phyloP scores from a whole-genome alignment of 1,284 basidiomycete genomes.

The Fomes fomentarius region DNA sequence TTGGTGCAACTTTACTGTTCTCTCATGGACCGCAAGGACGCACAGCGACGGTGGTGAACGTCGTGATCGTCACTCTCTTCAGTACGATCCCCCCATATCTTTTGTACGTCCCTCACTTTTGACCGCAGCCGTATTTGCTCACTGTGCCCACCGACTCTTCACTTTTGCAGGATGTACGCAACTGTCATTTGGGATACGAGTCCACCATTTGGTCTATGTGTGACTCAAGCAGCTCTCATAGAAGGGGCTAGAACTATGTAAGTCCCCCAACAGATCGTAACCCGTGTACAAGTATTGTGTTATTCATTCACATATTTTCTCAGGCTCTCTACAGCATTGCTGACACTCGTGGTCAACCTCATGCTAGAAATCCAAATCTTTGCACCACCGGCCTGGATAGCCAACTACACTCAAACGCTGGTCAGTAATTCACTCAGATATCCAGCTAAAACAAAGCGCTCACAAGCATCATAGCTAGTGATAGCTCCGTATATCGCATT shows the following conservation, averaged over 20 bases:
- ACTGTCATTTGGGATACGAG: constrained; percentile 13
- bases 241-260: constrained; percentile 26
- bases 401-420: neutral
- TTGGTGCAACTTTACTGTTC: constrained; percentile 21
- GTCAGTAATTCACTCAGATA: neutral
- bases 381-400: neutral
- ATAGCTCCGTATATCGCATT: constrained; percentile 25
- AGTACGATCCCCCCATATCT: constrained; percentile 22
- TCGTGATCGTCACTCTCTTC: constrained; percentile 19
- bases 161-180: constrained; percentile 18
- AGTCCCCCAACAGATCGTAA: neutral
- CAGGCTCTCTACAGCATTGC: constrained; percentile 25
- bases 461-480: constrained; percentile 17
- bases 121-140: no score
- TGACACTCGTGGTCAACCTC: constrained; percentile 24
- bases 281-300: neutral
- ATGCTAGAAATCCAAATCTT: constrained; percentile 17
- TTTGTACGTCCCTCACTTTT: constrained; percentile 12
- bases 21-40: constrained; percentile 13
- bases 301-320: neutral
- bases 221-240: constrained; percentile 25
- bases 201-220: constrained; percentile 22
- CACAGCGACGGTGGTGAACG: constrained; percentile 21
- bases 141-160: neutral
- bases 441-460: neutral